Evolutionary conservation across 2,329 filamentous ascomycete species (phyloP), one percentile per base, ranked within the genome.

Genomic region (Xylaria sp.): DNA sequence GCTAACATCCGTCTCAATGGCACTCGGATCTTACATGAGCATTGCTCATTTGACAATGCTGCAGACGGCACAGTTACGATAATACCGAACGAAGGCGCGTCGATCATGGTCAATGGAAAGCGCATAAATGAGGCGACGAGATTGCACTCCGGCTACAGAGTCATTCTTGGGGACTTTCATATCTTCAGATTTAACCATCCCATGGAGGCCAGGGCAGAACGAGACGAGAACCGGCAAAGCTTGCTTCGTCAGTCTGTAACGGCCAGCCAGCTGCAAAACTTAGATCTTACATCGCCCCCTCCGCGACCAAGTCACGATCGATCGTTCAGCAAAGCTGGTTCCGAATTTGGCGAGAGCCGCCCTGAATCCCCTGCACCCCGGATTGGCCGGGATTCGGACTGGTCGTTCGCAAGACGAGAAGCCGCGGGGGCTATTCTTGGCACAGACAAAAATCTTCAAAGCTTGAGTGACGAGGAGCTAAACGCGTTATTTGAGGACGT

Each of bases 121-220:
- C 89, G 92, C 17, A 90, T 97, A 49, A 86, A 92, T 49, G 92
- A 92, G 66, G 87, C 92, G 1, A 92, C 88, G 62, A 85, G 92
- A 61, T 79, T 99, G 40, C 88, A 92, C 68, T 97, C 92, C 66
- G 94, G 94, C 5, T 96, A 92, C 70, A 89, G 94, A 57, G 90
- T 99, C 49, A 99, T 99, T 59, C 79, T 99, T 8, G 94, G 94
- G 39, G 94, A 99, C 72, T 99, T 99, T 65, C 94, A 99, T 71
- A 99, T 99, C 57, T 97, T 99, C 75, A 83, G 94, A 52, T 99
- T 99, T 78, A 99, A 97, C 66, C 92, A 99, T 69, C 94, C 94
- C 0, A 89, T 96, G 79, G 94, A 99, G 75, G 94, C 94, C 24
- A 87, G 91, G 54, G 93, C 92, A 2, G 94, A 99, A 74, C 81